phyloP scores from a whole-genome alignment of 2,329 filamentous ascomycete species.

The Monosporascus sp. region DNA sequence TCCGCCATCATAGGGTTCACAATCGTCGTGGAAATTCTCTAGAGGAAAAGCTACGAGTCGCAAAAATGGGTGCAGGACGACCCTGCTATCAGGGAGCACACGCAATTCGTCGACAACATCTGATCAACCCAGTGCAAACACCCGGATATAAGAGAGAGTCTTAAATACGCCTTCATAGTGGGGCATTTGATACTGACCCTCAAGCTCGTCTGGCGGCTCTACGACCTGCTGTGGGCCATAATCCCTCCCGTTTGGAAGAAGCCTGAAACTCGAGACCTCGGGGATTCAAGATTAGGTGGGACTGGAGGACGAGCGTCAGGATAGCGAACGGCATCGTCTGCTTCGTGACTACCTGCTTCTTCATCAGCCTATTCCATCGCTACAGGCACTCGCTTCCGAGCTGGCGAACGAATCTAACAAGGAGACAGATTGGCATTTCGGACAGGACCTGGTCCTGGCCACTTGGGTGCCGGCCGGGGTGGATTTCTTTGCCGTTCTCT shows the following conservation, averaged over 20 bases:
- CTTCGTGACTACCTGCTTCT: conserved; percentile 21
- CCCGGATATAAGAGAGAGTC: conserved; percentile 1
- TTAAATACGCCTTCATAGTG: conserved; percentile 1
- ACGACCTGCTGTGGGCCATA: conserved; percentile 4
- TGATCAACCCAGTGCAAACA: conserved; percentile 6
- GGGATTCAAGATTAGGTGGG: not conserved
- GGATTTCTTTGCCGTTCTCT: conserved; percentile 20
- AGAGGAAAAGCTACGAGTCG: conserved; percentile 3
- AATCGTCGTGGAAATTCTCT: conserved; percentile 13
- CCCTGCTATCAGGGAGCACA: not conserved
- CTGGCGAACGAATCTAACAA: conserved; percentile 11
- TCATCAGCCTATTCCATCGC: conserved; percentile 20
- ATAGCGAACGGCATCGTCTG: conserved; percentile 12
- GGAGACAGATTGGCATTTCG: conserved; percentile 25
- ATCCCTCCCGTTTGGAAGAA: not conserved
- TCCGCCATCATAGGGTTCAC: conserved; percentile 9
- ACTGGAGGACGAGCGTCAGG: conserved; percentile 4
- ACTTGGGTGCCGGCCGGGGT: conserved; percentile 24
- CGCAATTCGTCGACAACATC: conserved; percentile 1
- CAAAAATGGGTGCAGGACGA: not conserved
- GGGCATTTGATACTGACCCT: conserved; percentile 8
- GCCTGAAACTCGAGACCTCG: not conserved
- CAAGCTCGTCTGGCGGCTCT: conserved; percentile 12
- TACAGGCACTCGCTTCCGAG: conserved; percentile 15
- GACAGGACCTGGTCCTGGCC: conserved; percentile 24